Conservation (phyloP, 1,284 basidiomycete genomes). For the Singerocomus inundabilis region DNA sequence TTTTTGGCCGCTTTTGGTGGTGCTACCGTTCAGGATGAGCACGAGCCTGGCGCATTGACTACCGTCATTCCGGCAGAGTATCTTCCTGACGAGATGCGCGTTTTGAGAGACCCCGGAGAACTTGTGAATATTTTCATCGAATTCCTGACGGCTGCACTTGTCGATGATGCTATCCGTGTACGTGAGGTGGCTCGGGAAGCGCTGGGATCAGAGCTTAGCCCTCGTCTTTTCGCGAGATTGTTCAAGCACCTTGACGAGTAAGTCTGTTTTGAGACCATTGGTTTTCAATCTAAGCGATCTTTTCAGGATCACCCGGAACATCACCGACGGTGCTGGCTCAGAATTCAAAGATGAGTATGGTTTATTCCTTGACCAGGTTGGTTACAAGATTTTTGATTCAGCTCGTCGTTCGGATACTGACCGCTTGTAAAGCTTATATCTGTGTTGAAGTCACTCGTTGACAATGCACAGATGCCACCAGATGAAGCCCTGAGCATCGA, state of each 20-base stretch:
- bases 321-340: conserved; percentile 43
- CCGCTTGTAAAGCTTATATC: conserved; percentile 56
- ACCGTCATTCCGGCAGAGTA: conserved; percentile 57
- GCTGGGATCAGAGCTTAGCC: conserved; percentile 74
- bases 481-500: conserved; percentile 70
- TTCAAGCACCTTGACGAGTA: conserved; percentile 75
- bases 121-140: conserved; percentile 66
- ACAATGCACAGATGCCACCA: conserved; percentile 60
- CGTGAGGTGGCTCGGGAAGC: conserved; percentile 80
- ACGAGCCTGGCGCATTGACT: conserved; percentile 48
- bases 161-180: conserved; percentile 60
- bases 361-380: conserved; percentile 75
- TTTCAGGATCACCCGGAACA: conserved; percentile 46
- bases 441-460: conserved; percentile 74
- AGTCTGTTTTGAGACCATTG: conserved; percentile 30
- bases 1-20: conserved; percentile 79
- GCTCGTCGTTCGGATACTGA: conserved; percentile 12
- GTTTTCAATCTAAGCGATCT: neutral
- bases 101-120: conserved; percentile 53
- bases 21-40: conserved; percentile 56
- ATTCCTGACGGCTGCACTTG: conserved; percentile 68
- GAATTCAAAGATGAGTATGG: conserved; percentile 55
- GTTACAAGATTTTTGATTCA: conserved; percentile 2
- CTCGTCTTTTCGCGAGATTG: conserved; percentile 62
- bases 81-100: conserved; percentile 71